Evolutionary conservation across 345 rosid species (phyloP).

Genomic region (Ricinus communis): DNA sequence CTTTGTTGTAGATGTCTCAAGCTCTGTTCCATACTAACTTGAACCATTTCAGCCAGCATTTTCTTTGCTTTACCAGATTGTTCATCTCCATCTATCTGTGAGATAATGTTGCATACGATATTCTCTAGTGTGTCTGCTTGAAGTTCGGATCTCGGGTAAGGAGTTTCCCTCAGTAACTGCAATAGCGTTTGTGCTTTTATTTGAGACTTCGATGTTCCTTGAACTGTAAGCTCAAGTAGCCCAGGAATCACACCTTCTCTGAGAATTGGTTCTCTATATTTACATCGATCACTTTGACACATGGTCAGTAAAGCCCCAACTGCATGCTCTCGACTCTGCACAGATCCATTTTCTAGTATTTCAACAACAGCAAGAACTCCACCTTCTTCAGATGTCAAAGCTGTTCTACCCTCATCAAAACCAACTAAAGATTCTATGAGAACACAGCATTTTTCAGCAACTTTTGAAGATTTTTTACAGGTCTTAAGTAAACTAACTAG

Average conservation of each 20-base stretch:
- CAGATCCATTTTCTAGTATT: slow-evolving; percentile 82
- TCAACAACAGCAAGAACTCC: slow-evolving; percentile 84
- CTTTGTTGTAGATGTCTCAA: slow-evolving; percentile 91
- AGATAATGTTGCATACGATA: slow-evolving; percentile 85
- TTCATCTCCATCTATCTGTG: slow-evolving; percentile 86
- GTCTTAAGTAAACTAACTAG: slow-evolving; percentile 59
- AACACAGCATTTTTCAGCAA: slow-evolving; percentile 82
- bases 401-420: slow-evolving; percentile 71
- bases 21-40: slow-evolving; percentile 98
- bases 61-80: slow-evolving; percentile 90
- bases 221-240: slow-evolving; percentile 91
- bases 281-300: slow-evolving; percentile 87
- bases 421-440: slow-evolving; percentile 72
- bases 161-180: slow-evolving; percentile 69
- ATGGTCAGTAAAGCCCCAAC: slow-evolving; percentile 71
- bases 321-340: slow-evolving; percentile 80
- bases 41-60: slow-evolving; percentile 98
- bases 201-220: slow-evolving; percentile 84
- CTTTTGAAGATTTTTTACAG: slow-evolving; percentile 75
- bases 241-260: slow-evolving; percentile 98
- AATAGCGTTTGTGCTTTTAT: slow-evolving; percentile 71
- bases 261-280: slow-evolving; percentile 85
- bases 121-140: slow-evolving; percentile 83
- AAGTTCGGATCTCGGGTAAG: slow-evolving; percentile 65
- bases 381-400: slow-evolving; percentile 66